Evolutionary conservation across 495 filamentous ascomycete species (phyloP), one percentile per base, ranked within the genome.

Genomic region (Penicillium odoratum): DNA sequence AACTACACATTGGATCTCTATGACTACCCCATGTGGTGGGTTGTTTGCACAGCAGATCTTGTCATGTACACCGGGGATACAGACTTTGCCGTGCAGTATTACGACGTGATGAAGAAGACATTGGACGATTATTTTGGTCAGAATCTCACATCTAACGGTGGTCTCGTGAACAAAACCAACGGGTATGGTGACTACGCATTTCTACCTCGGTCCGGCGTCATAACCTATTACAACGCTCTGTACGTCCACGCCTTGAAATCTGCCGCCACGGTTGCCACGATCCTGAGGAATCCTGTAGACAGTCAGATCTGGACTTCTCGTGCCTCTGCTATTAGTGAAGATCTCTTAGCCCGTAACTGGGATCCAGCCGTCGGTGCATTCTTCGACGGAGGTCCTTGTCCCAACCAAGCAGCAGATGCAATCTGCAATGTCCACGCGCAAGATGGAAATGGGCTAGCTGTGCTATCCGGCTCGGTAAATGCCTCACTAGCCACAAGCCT

Each of bases 121-220:
- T 63, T 81, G 4, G 74, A 81, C 48, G 68, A 57, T 5, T 59
- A 59, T 15, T 59, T 46, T 28, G 57, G 51, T 9, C 57, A 55
- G 15, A 55, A 54, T 21, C 45, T 59, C 43, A 59, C 57, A 11
- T 29, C 26, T 5, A 54, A 58, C 3, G 73, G 68, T 15, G 62
- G 67, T 2, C 69, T 81, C 3, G 67, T 81, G 5, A 64, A 68
- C 49, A 73, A 75, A 30, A 70, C 63, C 18, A 66, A 59, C 36
- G 65, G 68, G 25, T 79, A 79, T 55, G 78, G 78, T 6, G 78
- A 81, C 59, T 81, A 74, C 53, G 76, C 73, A n/a, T 81, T 81
- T 56, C 63, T 78, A 3, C 60, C 63, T n/a, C 73, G 76, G n/a
- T 70, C 61, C 56, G 76, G 76, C 10, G 56, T 69, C 21, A 72